These are phyloP conservation scores for Immersiella caudata DNA, from an alignment of 495 filamentous ascomycete genomes.

Conservation along the genomic window DNA sequence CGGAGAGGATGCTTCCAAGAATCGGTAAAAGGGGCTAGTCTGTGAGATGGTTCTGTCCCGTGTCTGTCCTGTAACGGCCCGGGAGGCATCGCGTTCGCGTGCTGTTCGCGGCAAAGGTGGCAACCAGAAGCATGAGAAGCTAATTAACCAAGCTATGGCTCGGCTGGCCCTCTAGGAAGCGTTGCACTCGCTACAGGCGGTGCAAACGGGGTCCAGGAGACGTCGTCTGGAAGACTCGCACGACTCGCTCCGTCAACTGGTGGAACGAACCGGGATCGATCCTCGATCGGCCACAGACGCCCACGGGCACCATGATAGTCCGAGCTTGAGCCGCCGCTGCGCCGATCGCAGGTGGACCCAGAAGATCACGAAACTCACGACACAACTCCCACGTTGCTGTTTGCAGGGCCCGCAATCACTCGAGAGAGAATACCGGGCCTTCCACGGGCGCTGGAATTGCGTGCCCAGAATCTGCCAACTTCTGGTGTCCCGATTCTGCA, in stretches of 20 bases:
- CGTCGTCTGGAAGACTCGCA: background rate
- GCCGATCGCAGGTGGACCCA: conserved; percentile 5
- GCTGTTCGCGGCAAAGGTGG: background rate
- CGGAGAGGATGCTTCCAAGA: background rate
- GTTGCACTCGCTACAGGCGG: background rate
- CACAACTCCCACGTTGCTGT: background rate
- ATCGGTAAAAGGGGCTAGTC: background rate
- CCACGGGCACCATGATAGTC: background rate
- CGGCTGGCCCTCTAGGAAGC: background rate
- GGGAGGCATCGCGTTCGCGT: background rate
- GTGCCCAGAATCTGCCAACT: background rate
- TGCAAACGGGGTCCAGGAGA: background rate
- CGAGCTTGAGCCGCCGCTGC: background rate
- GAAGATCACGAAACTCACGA: background rate
- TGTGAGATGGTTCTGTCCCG: background rate
- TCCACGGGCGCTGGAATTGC: conserved; percentile 4
- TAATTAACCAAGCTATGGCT: background rate
- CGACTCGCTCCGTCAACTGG: too few species aligned
- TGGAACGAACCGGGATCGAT: background rate
- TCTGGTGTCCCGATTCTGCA: conserved; percentile 11
- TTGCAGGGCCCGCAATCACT: too few species aligned
- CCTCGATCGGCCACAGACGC: background rate
- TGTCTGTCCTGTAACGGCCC: background rate
- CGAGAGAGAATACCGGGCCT: too few species aligned
- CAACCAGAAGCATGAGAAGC: background rate